A percentile compares a stretch with the other conserved stretches of the same genome.
These are phyloP conservation scores for Lotus japonicus DNA, from an alignment of 306 rosid genomes.

Conservation along the genomic window DNA sequence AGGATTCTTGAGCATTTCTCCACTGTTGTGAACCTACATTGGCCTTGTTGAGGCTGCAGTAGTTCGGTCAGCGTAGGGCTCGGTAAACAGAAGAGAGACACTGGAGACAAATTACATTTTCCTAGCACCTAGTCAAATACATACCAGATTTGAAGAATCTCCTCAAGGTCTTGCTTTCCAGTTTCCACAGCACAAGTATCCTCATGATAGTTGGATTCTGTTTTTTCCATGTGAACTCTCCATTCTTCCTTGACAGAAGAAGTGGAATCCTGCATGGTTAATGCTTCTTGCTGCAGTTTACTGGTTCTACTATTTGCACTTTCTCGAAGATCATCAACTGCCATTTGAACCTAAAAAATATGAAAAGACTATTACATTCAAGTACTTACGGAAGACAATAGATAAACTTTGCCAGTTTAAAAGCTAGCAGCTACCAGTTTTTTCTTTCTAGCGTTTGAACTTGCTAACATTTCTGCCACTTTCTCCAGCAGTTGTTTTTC, in stretches of 20 bases:
- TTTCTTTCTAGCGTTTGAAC: slow-evolving; percentile 91
- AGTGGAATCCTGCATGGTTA: slow-evolving; percentile 80
- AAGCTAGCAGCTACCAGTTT: slow-evolving; percentile 53
- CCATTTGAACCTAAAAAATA: slow-evolving; percentile 67
- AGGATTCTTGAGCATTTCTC: slow-evolving; percentile 89
- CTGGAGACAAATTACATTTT: slow-evolving; percentile 9
- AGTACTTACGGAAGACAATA: neutral
- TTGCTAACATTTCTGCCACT: slow-evolving; percentile 92
- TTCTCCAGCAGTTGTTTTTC: slow-evolving; percentile 79
- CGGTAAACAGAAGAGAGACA: neutral
- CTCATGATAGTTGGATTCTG: slow-evolving; percentile 71
- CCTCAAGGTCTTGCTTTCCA: slow-evolving; percentile 78
- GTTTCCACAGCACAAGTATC: slow-evolving; percentile 80
- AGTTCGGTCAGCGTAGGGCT: slow-evolving; percentile 11
- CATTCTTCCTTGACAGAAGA: slow-evolving; percentile 73
- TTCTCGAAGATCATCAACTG: slow-evolving; percentile 88
- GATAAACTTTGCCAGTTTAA: neutral
- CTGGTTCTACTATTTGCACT: slow-evolving; percentile 75
- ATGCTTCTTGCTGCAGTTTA: slow-evolving; percentile 76
- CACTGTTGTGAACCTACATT: slow-evolving; percentile 87
- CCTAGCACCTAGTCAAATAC: neutral
- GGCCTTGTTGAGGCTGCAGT: slow-evolving; percentile 78
- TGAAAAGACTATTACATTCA: neutral
- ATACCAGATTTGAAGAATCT: slow-evolving; percentile 84
- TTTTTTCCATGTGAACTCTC: slow-evolving; percentile 79